These are phyloP conservation scores for Globisporangium spinosum DNA, from an alignment of 352 stramenopile species.

Conservation along the genomic window DNA sequence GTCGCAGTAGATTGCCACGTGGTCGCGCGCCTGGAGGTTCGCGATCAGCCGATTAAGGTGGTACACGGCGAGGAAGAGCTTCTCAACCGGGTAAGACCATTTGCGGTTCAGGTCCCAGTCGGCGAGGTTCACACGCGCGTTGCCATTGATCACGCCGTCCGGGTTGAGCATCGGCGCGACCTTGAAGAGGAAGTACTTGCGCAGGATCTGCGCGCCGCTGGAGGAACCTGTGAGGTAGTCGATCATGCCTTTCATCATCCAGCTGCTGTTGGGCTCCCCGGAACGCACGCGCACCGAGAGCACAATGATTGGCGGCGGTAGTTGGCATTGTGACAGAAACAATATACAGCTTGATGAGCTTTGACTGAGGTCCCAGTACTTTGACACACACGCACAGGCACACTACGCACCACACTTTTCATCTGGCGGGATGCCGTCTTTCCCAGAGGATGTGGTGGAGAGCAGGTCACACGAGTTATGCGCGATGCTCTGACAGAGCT, in stretches of 20 bases:
- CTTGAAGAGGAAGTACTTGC: constrained; percentile 86
- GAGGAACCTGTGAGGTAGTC: constrained; percentile 79
- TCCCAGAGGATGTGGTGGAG: constrained; percentile 73
- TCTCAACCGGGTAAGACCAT: constrained; percentile 71
- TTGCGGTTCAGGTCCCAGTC: constrained; percentile 84
- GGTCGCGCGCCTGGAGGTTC: constrained; percentile 48
- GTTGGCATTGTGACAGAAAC: no score
- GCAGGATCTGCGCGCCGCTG: constrained; percentile 57
- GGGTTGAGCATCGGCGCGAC: constrained; percentile 92
- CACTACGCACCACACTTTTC: constrained; percentile 37
- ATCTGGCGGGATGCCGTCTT: constrained; percentile 38
- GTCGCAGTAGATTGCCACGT: constrained; percentile 81
- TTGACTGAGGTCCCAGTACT: neutral
- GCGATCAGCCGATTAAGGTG: constrained; percentile 74
- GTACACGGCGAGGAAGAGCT: constrained; percentile 77
- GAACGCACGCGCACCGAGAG: constrained; percentile 87
- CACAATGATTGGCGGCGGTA: constrained; percentile 58
- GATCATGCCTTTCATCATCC: constrained; percentile 93
- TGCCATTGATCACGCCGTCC: constrained; percentile 91
- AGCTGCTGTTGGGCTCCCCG: constrained; percentile 86
- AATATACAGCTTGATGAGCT: neutral
- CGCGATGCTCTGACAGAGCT: constrained; percentile 84
- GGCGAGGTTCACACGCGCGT: constrained; percentile 85
- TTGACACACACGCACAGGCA: neutral
- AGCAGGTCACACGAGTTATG: constrained; percentile 86